Conservation (phyloP, 1,139 yeast species). For the Yamadazyma diospyri region DNA sequence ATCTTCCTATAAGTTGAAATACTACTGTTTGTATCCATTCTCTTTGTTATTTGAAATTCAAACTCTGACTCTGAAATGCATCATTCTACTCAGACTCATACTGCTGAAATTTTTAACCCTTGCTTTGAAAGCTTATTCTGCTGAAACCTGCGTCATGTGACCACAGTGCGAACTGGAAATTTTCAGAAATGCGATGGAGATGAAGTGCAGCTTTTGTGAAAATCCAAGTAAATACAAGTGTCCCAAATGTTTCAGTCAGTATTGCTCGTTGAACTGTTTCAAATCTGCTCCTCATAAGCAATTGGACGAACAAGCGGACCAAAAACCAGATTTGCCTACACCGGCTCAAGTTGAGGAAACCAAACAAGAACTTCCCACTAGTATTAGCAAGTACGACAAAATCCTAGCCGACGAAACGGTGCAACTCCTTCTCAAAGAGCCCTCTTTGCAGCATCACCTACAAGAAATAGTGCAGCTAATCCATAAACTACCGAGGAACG, state of each 20-base stretch:
- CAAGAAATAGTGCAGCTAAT: constrained; percentile 12
- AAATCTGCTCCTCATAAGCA: constrained; percentile 21
- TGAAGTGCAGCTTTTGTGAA: constrained; percentile 7
- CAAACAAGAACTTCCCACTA: neutral
- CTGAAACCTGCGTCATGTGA: too few relatives aligned
- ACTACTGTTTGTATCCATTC: too few relatives aligned
- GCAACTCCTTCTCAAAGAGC: constrained; percentile 15
- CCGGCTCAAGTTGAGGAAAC: too few relatives aligned
- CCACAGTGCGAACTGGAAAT: too few relatives aligned
- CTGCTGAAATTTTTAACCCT: too few relatives aligned
- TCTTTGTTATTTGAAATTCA: too few relatives aligned
- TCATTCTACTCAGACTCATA: too few relatives aligned
- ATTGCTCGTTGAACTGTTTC: constrained; percentile 59
- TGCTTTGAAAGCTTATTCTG: too few relatives aligned
- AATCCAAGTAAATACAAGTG: constrained; percentile 47
- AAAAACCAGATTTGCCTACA: too few relatives aligned
- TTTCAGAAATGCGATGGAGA: neutral
- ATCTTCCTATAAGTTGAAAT: too few relatives aligned
- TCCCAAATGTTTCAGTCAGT: constrained; percentile 46
- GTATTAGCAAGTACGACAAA: constrained; percentile 13
- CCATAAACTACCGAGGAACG: constrained; percentile 30
- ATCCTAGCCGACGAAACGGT: constrained; percentile 36
- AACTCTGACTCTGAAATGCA: too few relatives aligned
- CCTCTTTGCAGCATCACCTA: constrained; percentile 13
- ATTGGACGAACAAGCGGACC: constrained; percentile 19